Conservation (phyloP, 176 grass and related monocot genomes). For the Rhipidocladum racemiflorum region DNA sequence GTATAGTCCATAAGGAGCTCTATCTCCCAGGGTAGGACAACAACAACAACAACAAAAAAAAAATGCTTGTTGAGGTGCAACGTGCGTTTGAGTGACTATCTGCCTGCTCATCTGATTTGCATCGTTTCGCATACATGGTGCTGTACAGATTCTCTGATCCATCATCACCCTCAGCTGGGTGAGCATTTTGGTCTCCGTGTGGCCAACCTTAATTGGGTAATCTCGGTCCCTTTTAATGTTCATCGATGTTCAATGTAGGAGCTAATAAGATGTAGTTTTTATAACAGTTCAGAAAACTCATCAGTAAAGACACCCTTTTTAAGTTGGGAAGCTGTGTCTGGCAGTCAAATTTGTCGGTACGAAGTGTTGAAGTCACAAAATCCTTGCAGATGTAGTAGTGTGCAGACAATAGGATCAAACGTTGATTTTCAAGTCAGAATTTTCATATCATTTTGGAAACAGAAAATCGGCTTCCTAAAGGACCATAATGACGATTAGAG, state of each 20-base stretch:
- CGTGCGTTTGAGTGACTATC: background rate
- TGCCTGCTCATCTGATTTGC: background rate
- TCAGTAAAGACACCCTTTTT: background rate
- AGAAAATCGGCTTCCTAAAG: conserved; percentile 20
- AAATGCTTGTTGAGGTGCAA: conserved; percentile 19
- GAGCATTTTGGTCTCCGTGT: background rate
- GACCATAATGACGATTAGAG: too few species aligned
- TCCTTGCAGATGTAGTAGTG: background rate
- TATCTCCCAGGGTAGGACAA: conserved; percentile 1
- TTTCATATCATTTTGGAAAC: background rate
- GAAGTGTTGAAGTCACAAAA: background rate
- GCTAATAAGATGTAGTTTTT: background rate
- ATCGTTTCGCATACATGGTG: background rate
- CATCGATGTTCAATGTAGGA: background rate
- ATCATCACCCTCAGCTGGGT: background rate
- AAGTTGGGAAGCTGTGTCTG: background rate
- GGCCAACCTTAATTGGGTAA: background rate
- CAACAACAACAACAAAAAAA: too few species aligned
- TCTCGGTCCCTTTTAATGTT: background rate
- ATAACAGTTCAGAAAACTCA: background rate
- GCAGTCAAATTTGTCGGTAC: background rate
- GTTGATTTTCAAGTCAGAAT: conserved; percentile 19
- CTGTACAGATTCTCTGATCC: background rate
- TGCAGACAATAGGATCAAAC: background rate
- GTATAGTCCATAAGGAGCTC: conserved; percentile 19